Percentiles rank a stretch among this genome's conserved stretches.
These are phyloP conservation scores for Aspergillus carbonarius DNA, from an alignment of 2,329 filamentous ascomycete species.

Conservation along the genomic window DNA sequence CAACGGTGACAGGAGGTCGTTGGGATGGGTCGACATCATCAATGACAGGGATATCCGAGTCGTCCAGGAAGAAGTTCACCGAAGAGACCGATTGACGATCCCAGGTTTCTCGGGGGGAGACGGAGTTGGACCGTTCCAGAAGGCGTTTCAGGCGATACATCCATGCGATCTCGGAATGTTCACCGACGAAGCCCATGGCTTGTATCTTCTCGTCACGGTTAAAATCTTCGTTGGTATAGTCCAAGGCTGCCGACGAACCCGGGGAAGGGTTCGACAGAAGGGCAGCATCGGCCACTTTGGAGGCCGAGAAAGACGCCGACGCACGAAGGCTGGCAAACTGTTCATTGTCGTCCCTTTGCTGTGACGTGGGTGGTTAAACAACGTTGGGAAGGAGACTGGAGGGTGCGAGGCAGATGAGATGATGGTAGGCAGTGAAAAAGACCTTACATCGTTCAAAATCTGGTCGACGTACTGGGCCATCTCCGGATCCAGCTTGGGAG, in stretches of 20 bases:
- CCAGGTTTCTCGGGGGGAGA: slow-evolving; percentile 16
- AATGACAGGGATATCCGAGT: slow-evolving; percentile 34
- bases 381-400: neutral
- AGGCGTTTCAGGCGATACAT: slow-evolving; percentile 41
- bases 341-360: slow-evolving; percentile 17
- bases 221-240: slow-evolving; percentile 46
- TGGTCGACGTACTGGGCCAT: slow-evolving; percentile 37
- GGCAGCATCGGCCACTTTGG: slow-evolving; percentile 11
- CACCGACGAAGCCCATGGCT: slow-evolving; percentile 45
- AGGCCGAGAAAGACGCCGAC: slow-evolving; percentile 11
- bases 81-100: slow-evolving; percentile 32
- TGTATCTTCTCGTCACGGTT: slow-evolving; percentile 40
- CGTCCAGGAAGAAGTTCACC: slow-evolving; percentile 42
- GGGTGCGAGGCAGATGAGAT: neutral
- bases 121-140: slow-evolving; percentile 30
- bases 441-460: slow-evolving; percentile 35
- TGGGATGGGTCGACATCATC: slow-evolving; percentile 38
- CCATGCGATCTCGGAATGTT: slow-evolving; percentile 47
- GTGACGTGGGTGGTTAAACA: slow-evolving; percentile 5
- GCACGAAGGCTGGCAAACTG: slow-evolving; percentile 11
- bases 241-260: slow-evolving; percentile 35
- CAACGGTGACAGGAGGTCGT: slow-evolving; percentile 37
- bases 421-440: neutral
- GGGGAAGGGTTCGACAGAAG: slow-evolving; percentile 17
- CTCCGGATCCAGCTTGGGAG: slow-evolving; percentile 32